Percentiles rank a stretch among this genome's conserved stretches.
phyloP scores from a whole-genome alignment of 108 stramenopile genomes.

The Discostella pseudostelligera region DNA sequence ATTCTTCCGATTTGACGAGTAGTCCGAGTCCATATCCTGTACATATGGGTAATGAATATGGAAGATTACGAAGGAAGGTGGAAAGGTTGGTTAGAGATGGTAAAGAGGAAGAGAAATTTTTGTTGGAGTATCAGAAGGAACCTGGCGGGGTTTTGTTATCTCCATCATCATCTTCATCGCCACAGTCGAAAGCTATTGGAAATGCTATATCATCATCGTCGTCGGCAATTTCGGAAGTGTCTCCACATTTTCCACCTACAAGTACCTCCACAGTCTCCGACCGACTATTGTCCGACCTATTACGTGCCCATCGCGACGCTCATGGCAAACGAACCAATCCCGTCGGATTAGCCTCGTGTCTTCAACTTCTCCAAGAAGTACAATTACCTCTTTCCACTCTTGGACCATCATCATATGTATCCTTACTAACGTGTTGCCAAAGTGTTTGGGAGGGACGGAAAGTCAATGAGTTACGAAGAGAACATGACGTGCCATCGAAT shows the following conservation, averaged over 20 bases:
- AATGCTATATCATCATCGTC: slow-evolving; percentile 16
- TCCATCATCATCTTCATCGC: not conserved
- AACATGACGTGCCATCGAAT: slow-evolving; percentile 52
- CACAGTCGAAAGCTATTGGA: not conserved
- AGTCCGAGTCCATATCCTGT: slow-evolving; percentile 67
- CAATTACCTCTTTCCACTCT: slow-evolving; percentile 59
- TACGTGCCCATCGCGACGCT: slow-evolving; percentile 78
- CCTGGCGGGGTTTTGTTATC: not conserved
- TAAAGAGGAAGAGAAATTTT: slow-evolving; percentile 25
- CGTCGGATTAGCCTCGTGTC: slow-evolving; percentile 64
- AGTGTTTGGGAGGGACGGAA: slow-evolving; percentile 77
- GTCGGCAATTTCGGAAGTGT: too few species aligned
- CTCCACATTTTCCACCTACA: too few species aligned
- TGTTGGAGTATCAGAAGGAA: slow-evolving; percentile 30
- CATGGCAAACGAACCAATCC: slow-evolving; percentile 67
- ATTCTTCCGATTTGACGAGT: slow-evolving; percentile 65
- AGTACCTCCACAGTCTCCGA: too few species aligned
- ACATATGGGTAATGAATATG: slow-evolving; percentile 62
- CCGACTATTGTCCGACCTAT: slow-evolving; percentile 57
- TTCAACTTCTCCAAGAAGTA: slow-evolving; percentile 62
- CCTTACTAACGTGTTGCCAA: slow-evolving; percentile 66
- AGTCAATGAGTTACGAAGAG: slow-evolving; percentile 65
- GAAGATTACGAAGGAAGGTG: slow-evolving; percentile 54
- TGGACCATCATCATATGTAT: slow-evolving; percentile 63
- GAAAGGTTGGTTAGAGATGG: slow-evolving; percentile 26